phyloP scores from a whole-genome alignment of 2,329 filamentous ascomycete genomes.

The Aschersonia sp. region DNA sequence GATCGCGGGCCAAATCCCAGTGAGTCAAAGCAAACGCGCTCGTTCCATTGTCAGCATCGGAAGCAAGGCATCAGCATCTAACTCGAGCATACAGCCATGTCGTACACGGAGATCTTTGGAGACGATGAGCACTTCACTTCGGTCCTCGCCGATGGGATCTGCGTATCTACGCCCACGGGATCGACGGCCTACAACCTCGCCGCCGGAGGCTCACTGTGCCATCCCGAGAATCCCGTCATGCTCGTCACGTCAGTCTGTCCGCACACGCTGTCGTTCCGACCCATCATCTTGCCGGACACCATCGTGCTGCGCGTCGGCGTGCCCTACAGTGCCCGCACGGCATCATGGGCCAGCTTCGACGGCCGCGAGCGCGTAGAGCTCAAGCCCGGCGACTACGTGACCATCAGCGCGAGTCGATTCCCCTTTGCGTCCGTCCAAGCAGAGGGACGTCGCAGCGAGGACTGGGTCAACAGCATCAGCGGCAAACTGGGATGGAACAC shows the following conservation, averaged over 20 bases:
- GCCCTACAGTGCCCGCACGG: conserved; percentile 82
- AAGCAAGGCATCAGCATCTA: no score
- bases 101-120: conserved; percentile 79
- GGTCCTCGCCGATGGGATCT: conserved; percentile 82
- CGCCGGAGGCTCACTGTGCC: conserved; percentile 86
- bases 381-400: conserved; percentile 67
- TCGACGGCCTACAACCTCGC: conserved; percentile 94
- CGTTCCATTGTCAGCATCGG: background rate
- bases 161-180: conserved; percentile 86
- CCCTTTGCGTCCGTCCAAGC: conserved; percentile 68
- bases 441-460: conserved; percentile 53
- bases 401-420: conserved; percentile 66
- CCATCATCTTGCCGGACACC: conserved; percentile 93
- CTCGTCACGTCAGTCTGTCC: conserved; percentile 89
- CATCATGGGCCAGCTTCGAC: conserved; percentile 96
- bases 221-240: conserved; percentile 94
- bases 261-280: conserved; percentile 86
- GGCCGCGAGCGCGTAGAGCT: conserved; percentile 79
- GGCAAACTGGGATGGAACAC: conserved; percentile 73
- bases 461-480: conserved; percentile 72
- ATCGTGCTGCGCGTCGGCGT: conserved; percentile 87
- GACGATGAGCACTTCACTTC: conserved; percentile 94
- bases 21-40: conserved; percentile 26
- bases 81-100: conserved; percentile 51
- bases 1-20: conserved; percentile 88